Percentiles rank a stretch among this genome's conserved stretches.
These are phyloP conservation scores for Crithidia fasciculata DNA, from an alignment of 208 protist genomes.

Conservation along the genomic window DNA sequence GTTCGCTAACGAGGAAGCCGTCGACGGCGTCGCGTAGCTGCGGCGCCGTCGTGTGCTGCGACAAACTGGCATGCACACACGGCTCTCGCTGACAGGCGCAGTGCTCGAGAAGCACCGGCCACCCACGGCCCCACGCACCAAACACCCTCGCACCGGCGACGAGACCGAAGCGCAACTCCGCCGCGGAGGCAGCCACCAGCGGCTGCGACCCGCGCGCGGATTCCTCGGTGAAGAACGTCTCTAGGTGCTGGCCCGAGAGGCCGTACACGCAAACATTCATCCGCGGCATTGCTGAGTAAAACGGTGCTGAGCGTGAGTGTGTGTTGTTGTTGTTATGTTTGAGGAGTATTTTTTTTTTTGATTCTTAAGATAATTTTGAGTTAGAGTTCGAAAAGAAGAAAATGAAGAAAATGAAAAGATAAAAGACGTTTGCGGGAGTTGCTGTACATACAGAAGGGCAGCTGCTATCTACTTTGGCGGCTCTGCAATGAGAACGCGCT, in stretches of 20 bases:
- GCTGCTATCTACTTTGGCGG: too few species aligned
- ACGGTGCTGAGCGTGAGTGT: not conserved
- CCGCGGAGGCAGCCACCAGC: slow-evolving; percentile 21
- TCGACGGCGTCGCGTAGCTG: slow-evolving; percentile 13
- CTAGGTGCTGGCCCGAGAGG: slow-evolving; percentile 27
- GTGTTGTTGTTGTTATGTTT: too few species aligned
- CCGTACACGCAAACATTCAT: slow-evolving; percentile 44
- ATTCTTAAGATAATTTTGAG: not conserved
- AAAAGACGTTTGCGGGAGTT: not conserved
- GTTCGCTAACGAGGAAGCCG: slow-evolving; percentile 15
- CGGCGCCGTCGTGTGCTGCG: not conserved
- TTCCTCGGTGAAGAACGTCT: slow-evolving; percentile 33
- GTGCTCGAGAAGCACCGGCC: slow-evolving; percentile 42
- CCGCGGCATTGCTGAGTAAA: slow-evolving; percentile 5
- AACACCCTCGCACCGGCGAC: slow-evolving; percentile 39
- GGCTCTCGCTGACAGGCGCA: slow-evolving; percentile 15
- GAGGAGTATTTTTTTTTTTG: not conserved
- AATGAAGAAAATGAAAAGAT: not conserved
- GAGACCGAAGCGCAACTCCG: slow-evolving; percentile 53
- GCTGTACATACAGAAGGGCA: not conserved
- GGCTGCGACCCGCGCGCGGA: slow-evolving; percentile 27
- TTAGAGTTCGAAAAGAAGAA: too few species aligned
- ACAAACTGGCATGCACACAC: slow-evolving; percentile 7
- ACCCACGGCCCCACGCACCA: slow-evolving; percentile 53
- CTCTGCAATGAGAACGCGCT: too few species aligned